Base-by-base conservation (phyloP, 2,329 filamentous ascomycete species). In the Elsinoe batatas region DNA sequence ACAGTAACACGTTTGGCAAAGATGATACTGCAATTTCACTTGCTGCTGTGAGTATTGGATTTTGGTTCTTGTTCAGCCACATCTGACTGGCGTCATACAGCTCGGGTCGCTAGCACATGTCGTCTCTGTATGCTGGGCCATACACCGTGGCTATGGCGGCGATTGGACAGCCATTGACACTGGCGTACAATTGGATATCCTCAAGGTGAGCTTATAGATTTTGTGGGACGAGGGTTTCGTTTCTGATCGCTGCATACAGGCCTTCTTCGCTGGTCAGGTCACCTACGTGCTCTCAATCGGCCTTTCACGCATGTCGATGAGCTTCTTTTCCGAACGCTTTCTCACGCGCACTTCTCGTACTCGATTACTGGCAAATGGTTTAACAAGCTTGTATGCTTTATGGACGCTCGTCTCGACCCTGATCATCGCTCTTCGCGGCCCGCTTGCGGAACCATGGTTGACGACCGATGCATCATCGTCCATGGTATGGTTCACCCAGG, bases 251-350 rank as follows among this genome's bases (percentile, higher is more conserved):
- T 20, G 17, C 8, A 15, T 10, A 17, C 32, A 56, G 54, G 18
- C 33, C 5, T 43, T 56, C 12, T 56, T 40, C 20, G 54, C 54
- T 8, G 22, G 20, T 15, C 33, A 56, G 7, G n/a, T 56, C 5
- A 32, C 50, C 13, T 56, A 56, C 18, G 20, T 56, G 3, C 13
- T 36, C 36, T 56, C 54, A n/a, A 53, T 56, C 10, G 54, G 54
- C 18, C 20, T 51, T 11, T 36, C 54, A 17, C 10, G 26, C 4
- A 46, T 46, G 26, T 46, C 42, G 18, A 46, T 32, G 26, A 26
- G 56, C 22, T 51, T 57, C 22, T 57, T 57, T 32, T 33, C 50
- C 5, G 56, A 18, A 6, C 50, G 56, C 18, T 53, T 57, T 15
- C 42, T 57, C 35, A 57, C 56, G 30, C 17, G 56, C 22, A 38